phyloP scores from a whole-genome alignment of 805 yeast genomes.

The Maudiozyma turicensis region DNA sequence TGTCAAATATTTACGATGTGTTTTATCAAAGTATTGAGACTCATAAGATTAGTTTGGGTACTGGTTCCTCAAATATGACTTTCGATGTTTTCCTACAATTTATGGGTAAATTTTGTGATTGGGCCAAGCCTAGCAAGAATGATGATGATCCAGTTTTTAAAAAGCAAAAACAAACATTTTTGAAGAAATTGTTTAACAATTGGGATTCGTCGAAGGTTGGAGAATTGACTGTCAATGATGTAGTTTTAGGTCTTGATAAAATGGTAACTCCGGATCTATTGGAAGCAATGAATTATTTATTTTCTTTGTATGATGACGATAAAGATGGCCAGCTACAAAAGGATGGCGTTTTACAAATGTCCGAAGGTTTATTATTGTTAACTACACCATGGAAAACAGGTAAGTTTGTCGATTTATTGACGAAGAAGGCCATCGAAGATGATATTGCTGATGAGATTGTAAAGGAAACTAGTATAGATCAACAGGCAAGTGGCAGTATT shows the following conservation, averaged over 20 bases:
- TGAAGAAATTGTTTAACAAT: slow-evolving; percentile 51
- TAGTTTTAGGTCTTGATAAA: slow-evolving; percentile 63
- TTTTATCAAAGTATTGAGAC: slow-evolving; percentile 69
- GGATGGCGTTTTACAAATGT: slow-evolving; percentile 71
- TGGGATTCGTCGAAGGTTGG: slow-evolving; percentile 60
- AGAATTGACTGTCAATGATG: slow-evolving; percentile 54
- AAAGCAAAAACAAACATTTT: slow-evolving; percentile 36
- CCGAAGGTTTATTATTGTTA: slow-evolving; percentile 76
- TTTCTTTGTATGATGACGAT: slow-evolving; percentile 59
- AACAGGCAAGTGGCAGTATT: slow-evolving; percentile 31
- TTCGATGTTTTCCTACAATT: slow-evolving; percentile 62
- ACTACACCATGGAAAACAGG: slow-evolving; percentile 85
- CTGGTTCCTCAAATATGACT: slow-evolving; percentile 60
- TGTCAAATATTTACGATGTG: slow-evolving; percentile 73
- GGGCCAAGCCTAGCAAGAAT: slow-evolving; percentile 42
- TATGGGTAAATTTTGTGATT: slow-evolving; percentile 71
- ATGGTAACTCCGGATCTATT: slow-evolving; percentile 65
- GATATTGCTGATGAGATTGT: slow-evolving; percentile 56
- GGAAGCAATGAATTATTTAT: slow-evolving; percentile 70
- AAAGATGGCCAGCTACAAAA: slow-evolving; percentile 54
- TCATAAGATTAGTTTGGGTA: slow-evolving; percentile 44
- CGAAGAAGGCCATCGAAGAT: slow-evolving; percentile 53
- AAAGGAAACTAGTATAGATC: slow-evolving; percentile 23
- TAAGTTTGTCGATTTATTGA: slow-evolving; percentile 48
- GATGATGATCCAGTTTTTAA: slow-evolving; percentile 27